Percentiles rank a stretch among this genome's conserved stretches.
Evolutionary conservation across 2,329 filamentous ascomycete genomes (phyloP).

Genomic region (Aspergillus sp.): DNA sequence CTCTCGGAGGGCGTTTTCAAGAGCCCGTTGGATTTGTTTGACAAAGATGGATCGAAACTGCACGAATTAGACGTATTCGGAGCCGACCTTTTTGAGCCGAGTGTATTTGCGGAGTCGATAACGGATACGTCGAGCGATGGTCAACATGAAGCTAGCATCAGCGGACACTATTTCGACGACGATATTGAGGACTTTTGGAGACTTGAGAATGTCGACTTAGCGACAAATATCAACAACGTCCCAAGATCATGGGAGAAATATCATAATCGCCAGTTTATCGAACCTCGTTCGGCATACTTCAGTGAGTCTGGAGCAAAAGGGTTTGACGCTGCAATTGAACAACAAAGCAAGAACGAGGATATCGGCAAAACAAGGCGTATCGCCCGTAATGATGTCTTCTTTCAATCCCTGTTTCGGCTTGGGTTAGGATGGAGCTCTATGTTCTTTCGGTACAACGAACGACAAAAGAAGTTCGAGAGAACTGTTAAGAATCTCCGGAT

Average conservation of each 20-base stretch:
- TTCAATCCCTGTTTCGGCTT: slow-evolving; percentile 41
- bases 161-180: slow-evolving; percentile 18
- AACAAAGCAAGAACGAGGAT: slow-evolving; percentile 22
- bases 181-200: slow-evolving; percentile 37
- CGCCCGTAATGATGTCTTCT: slow-evolving; percentile 38
- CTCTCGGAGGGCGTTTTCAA: slow-evolving; percentile 26
- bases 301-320: slow-evolving; percentile 43
- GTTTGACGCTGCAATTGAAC: slow-evolving; percentile 40
- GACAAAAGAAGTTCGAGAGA: slow-evolving; percentile 37
- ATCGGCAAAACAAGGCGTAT: slow-evolving; percentile 28
- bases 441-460: slow-evolving; percentile 43
- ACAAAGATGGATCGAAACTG: slow-evolving; percentile 27
- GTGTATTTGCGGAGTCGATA: slow-evolving; percentile 20
- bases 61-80: slow-evolving; percentile 35
- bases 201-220: slow-evolving; percentile 24
- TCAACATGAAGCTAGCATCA: slow-evolving; percentile 21
- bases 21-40: slow-evolving; percentile 18
- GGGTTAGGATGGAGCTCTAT: slow-evolving; percentile 46
- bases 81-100: slow-evolving; percentile 21
- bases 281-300: slow-evolving; percentile 41
- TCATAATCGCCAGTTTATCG: slow-evolving; percentile 28
- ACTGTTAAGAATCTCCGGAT: slow-evolving; percentile 46
- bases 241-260: slow-evolving; percentile 46
- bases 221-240: slow-evolving; percentile 13
- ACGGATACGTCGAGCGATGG: slow-evolving; percentile 21